Percentiles rank a stretch among this genome's conserved stretches.
phyloP scores from a whole-genome alignment of 306 rosid genomes.

The Astragalus glycyphyllos region DNA sequence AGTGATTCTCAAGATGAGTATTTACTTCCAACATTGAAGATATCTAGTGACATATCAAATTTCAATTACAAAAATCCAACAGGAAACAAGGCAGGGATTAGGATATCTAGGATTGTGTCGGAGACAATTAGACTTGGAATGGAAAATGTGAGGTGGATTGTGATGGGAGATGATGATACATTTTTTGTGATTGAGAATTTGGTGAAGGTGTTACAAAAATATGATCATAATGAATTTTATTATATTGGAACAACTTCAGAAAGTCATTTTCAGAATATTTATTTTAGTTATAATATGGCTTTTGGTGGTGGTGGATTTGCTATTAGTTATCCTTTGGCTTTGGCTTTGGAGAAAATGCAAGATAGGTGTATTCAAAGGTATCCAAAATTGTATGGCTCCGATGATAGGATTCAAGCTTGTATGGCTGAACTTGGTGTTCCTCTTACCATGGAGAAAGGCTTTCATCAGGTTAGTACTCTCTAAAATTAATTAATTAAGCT shows the following conservation, averaged over 20 bases:
- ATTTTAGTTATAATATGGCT: conserved; percentile 72
- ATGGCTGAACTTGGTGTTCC: conserved; percentile 84
- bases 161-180: conserved; percentile 75
- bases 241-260: conserved; percentile 71
- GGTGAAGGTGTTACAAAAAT: conserved; percentile 59
- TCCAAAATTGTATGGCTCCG: conserved; percentile 65
- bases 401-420: conserved; percentile 78
- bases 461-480: conserved; percentile 67
- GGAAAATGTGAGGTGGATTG: conserved; percentile 56
- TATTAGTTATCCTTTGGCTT: conserved; percentile 64
- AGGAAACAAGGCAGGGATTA: conserved; percentile 56
- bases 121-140: conserved; percentile 44
- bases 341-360: conserved; percentile 62
- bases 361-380: conserved; percentile 64
- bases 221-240: conserved; percentile 62
- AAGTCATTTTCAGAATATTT: conserved; percentile 69
- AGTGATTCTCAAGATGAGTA: conserved; percentile 18
- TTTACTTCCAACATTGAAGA: conserved; percentile 47
- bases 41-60: conserved; percentile 53
- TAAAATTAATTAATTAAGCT: not conserved
- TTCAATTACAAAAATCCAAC: conserved; percentile 50
- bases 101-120: conserved; percentile 54
- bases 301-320: conserved; percentile 83
- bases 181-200: conserved; percentile 65
- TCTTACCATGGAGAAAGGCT: conserved; percentile 66